These are phyloP conservation scores for Euphorbia celastroides DNA, from an alignment of 441 rosid genomes.

Conservation along the genomic window DNA sequence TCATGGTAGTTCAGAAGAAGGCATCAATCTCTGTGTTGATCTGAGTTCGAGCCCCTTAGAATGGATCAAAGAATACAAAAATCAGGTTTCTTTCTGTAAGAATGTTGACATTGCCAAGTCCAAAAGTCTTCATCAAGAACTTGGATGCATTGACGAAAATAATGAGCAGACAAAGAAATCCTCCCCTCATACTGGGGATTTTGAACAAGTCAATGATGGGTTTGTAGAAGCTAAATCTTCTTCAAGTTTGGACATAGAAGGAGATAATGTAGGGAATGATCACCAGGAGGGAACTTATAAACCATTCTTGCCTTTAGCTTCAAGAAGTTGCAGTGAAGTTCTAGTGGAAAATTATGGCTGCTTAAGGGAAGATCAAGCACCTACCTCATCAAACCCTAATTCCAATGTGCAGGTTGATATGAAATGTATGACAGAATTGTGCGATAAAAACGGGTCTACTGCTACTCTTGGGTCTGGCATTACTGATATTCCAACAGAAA, in stretches of 20 bases:
- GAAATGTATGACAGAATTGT: constrained; percentile 28
- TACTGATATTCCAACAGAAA: constrained; percentile 31
- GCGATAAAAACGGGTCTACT: constrained; percentile 27
- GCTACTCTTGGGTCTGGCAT: constrained; percentile 32
- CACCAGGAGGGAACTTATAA: constrained; percentile 29
- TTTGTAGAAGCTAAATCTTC: constrained; percentile 26
- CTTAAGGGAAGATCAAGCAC: constrained; percentile 26
- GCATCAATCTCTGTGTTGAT: constrained; percentile 79
- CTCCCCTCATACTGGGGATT: constrained; percentile 22
- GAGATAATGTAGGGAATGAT: constrained; percentile 24
- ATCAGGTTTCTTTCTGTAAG: constrained; percentile 45
- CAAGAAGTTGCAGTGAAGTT: constrained; percentile 18
- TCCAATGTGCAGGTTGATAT: constrained; percentile 31
- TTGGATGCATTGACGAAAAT: constrained; percentile 38
- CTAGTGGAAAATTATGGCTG: constrained; percentile 26
- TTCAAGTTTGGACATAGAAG: constrained; percentile 28
- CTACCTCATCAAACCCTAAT: constrained; percentile 27
- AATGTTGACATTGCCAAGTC: constrained; percentile 35
- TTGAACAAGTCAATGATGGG: constrained; percentile 27
- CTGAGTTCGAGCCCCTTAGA: constrained; percentile 57
- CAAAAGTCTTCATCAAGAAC: constrained; percentile 33
- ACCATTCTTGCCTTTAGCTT: constrained; percentile 27
- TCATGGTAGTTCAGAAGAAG: constrained; percentile 61
- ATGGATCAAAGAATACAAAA: constrained; percentile 55
- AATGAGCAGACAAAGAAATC: constrained; percentile 35